Evolutionary conservation across 495 filamentous ascomycete genomes (phyloP).

Genomic region (Talaromyces thailandensis): DNA sequence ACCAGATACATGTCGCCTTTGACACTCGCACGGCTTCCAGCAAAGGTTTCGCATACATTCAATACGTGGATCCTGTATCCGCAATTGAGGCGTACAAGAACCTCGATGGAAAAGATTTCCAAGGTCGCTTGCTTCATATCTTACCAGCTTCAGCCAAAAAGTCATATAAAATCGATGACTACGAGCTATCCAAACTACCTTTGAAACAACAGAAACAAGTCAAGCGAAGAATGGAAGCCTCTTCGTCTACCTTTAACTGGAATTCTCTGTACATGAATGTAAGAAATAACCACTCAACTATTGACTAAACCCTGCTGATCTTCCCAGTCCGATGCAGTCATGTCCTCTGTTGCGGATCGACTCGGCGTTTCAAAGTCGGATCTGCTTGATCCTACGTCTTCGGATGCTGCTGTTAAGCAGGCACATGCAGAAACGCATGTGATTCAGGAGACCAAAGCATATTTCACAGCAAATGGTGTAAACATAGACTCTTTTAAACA

Average conservation of each 20-base stretch:
- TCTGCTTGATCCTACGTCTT: constrained; percentile 84
- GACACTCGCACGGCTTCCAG: constrained; percentile 52
- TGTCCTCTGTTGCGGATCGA: constrained; percentile 79
- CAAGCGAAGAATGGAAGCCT: constrained; percentile 68
- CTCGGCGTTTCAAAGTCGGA: constrained; percentile 84
- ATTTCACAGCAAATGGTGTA: constrained; percentile 78
- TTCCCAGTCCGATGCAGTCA: constrained; percentile 72
- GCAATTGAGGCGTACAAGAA: constrained; percentile 68
- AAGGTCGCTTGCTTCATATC: constrained; percentile 85
- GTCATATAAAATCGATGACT: constrained; percentile 76
- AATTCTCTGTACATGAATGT: constrained; percentile 97
- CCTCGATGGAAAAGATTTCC: constrained; percentile 75
- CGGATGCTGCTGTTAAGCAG: constrained; percentile 90
- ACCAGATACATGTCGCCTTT: constrained; percentile 72
- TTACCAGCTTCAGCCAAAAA: constrained; percentile 73
- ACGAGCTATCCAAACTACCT: constrained; percentile 76
- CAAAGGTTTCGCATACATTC: constrained; percentile 87
- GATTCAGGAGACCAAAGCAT: constrained; percentile 91
- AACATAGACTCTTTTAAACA: constrained; percentile 86
- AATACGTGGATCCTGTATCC: constrained; percentile 57
- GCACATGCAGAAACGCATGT: constrained; percentile 93
- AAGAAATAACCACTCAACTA: constrained; percentile 16
- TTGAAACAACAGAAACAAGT: constrained; percentile 90
- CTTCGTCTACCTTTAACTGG: constrained; percentile 81
- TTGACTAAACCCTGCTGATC: constrained; percentile 15